phyloP scores from a whole-genome alignment of 2,329 filamentous ascomycete genomes.

The Blastomyces gilchristii region DNA sequence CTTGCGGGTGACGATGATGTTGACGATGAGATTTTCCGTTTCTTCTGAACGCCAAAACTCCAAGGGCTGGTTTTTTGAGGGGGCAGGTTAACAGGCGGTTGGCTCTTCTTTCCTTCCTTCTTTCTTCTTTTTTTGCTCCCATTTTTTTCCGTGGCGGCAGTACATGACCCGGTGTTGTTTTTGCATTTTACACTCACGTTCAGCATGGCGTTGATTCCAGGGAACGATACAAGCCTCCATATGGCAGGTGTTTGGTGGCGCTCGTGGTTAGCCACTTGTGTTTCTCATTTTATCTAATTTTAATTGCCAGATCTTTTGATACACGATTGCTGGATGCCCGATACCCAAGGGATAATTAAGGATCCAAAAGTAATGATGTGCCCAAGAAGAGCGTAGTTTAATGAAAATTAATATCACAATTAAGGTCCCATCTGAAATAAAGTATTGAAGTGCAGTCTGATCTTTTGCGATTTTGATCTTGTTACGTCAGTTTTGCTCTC shows the following conservation, averaged over 20 bases:
- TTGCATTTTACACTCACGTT: background rate
- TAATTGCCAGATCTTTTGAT: background rate
- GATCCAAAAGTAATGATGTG: background rate
- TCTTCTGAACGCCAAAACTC: background rate
- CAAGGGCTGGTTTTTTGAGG: background rate
- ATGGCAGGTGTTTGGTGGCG: background rate
- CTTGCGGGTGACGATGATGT: background rate
- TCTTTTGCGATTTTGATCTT: background rate
- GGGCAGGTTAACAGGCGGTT: background rate
- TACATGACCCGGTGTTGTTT: background rate
- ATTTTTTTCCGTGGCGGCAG: background rate
- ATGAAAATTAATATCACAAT: background rate
- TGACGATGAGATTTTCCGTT: background rate
- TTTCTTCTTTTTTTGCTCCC: background rate
- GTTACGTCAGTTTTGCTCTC: no score
- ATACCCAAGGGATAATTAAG: background rate
- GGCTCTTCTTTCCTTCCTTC: background rate
- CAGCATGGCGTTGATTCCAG: background rate
- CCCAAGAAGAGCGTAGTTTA: background rate
- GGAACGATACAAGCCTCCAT: background rate
- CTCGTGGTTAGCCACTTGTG: background rate
- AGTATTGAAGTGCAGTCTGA: background rate
- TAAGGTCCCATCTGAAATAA: background rate
- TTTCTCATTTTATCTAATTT: background rate
- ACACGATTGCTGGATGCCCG: background rate